phyloP scores from a whole-genome alignment of 2,329 filamentous ascomycete genomes.

The Exophiala sideris region DNA sequence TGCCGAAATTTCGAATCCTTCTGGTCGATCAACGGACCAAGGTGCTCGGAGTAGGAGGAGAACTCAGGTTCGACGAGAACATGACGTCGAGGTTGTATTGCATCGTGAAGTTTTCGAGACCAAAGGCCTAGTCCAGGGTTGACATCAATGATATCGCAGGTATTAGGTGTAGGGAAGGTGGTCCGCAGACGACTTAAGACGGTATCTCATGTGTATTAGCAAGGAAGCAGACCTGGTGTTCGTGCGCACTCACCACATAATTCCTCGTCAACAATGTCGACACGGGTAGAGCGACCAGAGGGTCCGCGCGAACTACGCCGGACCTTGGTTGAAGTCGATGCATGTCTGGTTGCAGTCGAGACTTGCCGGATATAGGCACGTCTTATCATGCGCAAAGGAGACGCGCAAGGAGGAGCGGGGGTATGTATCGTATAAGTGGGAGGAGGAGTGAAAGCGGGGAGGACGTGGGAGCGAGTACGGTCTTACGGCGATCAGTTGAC shows the following conservation, averaged over 20 bases:
- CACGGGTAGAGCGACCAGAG: background rate
- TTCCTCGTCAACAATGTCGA: conserved; percentile 10
- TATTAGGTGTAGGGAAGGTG: conserved; percentile 65
- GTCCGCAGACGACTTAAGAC: conserved; percentile 66
- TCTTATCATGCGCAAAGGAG: conserved; percentile 15
- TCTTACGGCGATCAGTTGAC: no score
- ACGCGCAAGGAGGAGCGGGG: background rate
- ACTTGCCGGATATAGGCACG: conserved; percentile 11
- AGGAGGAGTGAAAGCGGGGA: background rate
- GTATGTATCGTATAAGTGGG: background rate
- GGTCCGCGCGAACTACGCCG: background rate
- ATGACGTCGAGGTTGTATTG: conserved; percentile 75
- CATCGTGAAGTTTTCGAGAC: conserved; percentile 71
- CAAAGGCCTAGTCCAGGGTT: conserved; percentile 77
- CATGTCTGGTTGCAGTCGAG: conserved; percentile 9
- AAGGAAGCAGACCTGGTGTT: background rate
- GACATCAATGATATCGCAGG: conserved; percentile 83
- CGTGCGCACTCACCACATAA: conserved; percentile 16
- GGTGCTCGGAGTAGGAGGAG: conserved; percentile 57
- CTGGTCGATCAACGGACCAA: conserved; percentile 55
- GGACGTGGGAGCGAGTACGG: background rate
- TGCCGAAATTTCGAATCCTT: conserved; percentile 41
- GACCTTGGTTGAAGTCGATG: background rate
- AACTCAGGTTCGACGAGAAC: conserved; percentile 73
- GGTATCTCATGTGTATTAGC: conserved; percentile 53